Conservation (phyloP, 139 green algal species). For the Chlamydomonas sp. region DNA sequence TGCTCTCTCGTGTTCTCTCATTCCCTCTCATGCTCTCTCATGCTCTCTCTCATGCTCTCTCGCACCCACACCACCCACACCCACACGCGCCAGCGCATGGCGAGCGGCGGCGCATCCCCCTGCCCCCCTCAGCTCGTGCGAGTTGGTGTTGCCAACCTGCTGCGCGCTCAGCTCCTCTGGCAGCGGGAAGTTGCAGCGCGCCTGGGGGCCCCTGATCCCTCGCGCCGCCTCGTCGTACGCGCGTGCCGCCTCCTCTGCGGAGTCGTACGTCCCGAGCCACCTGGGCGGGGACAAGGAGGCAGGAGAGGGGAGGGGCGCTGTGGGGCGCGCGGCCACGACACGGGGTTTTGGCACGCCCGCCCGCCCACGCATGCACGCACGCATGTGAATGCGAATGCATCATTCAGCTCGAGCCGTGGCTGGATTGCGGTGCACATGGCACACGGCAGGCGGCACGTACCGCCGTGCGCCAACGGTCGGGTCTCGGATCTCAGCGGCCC, state of each 20-base stretch:
- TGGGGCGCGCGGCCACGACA: background rate
- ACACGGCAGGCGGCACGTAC: background rate
- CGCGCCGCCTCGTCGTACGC: slow-evolving; percentile 78
- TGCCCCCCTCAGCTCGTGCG: too few relatives aligned
- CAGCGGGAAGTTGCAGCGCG: slow-evolving; percentile 18
- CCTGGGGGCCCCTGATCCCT: slow-evolving; percentile 50
- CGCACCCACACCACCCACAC: too few relatives aligned
- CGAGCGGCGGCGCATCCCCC: too few relatives aligned
- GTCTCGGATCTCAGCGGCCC: slow-evolving; percentile 88
- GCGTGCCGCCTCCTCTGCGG: slow-evolving; percentile 67
- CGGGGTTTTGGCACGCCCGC: background rate
- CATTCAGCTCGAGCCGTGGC: background rate
- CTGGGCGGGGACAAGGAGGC: slow-evolving; percentile 12
- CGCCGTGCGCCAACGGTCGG: background rate
- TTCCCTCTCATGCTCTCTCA: background rate
- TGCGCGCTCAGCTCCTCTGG: slow-evolving; percentile 17
- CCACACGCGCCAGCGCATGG: background rate
- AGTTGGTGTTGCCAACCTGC: too few relatives aligned
- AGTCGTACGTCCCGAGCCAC: slow-evolving; percentile 87
- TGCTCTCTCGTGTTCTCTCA: background rate
- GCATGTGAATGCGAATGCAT: too few relatives aligned
- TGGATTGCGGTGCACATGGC: background rate
- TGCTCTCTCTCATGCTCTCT: background rate
- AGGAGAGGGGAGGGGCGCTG: background rate
- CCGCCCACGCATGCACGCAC: too few relatives aligned